These are phyloP conservation scores for Solanum ossicruentum DNA, from an alignment of 257 asterid species.

Conservation along the genomic window DNA sequence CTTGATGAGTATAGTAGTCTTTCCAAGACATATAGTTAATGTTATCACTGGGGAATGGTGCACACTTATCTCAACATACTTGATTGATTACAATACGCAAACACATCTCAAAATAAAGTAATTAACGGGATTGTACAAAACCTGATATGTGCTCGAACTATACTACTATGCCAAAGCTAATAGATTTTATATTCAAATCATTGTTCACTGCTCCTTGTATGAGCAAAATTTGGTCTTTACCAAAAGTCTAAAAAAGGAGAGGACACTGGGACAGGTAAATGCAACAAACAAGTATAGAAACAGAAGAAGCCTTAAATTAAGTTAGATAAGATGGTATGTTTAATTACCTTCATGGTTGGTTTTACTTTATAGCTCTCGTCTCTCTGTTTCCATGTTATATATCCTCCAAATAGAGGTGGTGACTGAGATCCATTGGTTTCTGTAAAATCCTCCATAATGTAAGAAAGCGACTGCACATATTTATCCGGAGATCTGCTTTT, in stretches of 20 bases:
- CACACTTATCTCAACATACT: not conserved
- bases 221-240: not conserved
- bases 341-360: conserved; percentile 71
- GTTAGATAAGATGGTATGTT: not conserved
- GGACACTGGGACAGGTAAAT: not conserved
- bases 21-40: not conserved
- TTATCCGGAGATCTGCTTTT: conserved; percentile 38
- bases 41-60: not conserved
- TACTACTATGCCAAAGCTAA: not conserved
- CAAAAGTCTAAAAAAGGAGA: not conserved
- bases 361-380: conserved; percentile 69
- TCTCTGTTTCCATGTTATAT: conserved; percentile 75
- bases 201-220: not conserved
- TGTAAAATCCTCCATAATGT: conserved; percentile 45
- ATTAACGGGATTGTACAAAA: not conserved
- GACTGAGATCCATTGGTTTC: conserved; percentile 42
- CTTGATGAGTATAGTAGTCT: not conserved
- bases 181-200: not conserved
- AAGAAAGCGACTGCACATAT: conserved; percentile 43
- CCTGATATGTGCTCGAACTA: not conserved
- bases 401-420: conserved; percentile 83
- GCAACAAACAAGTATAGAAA: not conserved
- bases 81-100: not conserved
- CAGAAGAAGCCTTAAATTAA: not conserved
- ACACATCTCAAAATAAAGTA: not conserved